Evolutionary conservation across 768 basidiomycete genomes (phyloP).

Genomic region (Trametes sanguinea): DNA sequence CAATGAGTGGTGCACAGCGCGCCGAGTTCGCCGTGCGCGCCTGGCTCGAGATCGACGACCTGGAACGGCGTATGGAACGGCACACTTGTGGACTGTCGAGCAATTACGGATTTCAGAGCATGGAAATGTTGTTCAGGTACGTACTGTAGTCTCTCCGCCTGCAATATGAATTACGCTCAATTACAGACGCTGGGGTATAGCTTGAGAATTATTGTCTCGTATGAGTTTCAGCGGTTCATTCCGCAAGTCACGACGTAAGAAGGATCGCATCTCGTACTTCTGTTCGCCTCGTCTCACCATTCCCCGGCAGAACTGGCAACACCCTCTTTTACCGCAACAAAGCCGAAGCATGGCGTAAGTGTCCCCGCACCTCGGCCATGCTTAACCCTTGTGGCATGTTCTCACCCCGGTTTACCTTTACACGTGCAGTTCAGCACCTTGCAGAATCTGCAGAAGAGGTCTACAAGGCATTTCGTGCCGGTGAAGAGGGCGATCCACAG

Average conservation of each 20-base stretch:
- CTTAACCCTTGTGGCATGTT: neutral
- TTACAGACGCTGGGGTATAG: neutral
- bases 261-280: neutral
- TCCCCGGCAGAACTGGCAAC: slow-evolving; percentile 3
- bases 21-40: slow-evolving; percentile 17
- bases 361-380: neutral
- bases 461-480: neutral
- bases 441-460: neutral
- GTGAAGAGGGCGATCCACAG: neutral
- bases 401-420: neutral
- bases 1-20: slow-evolving; percentile 15
- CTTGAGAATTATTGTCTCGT: slow-evolving; percentile 15
- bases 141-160: neutral
- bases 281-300: neutral
- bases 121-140: slow-evolving; percentile 19
- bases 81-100: slow-evolving; percentile 16
- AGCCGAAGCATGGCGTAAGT: slow-evolving; percentile 18
- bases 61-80: slow-evolving; percentile 11
- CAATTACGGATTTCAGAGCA: slow-evolving; percentile 15
- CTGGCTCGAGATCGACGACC: slow-evolving; percentile 21
- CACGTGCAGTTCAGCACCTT: neutral
- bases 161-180: neutral
- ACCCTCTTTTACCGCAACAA: slow-evolving; percentile 20
- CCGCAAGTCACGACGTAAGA: slow-evolving; percentile 22
- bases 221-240: slow-evolving; percentile 20